Evolutionary conservation across 805 yeast genomes (phyloP), one percentile per base, ranked within the genome.

Genomic region (Candida patagonica): DNA sequence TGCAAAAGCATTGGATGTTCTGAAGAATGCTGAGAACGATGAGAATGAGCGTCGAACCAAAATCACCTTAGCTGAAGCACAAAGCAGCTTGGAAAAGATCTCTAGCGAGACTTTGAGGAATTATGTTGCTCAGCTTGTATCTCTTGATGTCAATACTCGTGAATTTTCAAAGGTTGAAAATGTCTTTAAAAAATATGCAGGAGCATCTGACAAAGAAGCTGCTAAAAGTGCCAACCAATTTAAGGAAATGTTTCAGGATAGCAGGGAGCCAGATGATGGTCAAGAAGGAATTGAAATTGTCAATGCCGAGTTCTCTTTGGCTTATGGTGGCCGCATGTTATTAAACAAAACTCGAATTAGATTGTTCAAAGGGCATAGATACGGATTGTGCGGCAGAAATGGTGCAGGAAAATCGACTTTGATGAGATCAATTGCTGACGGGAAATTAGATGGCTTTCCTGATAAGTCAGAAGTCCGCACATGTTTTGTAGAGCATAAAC

Each of bases 361-460:
- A 57, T 72, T 89, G 47, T 68, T 84, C 52, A 86, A 88, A 67
- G 97, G 97, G 54, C 96, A 85, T 66, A 76, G 98, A 65, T 89
- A 89, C 58, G 98, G 98, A 70, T 73, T 89, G 46, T 86, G 96
- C 71, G 98, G 98, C 60, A 74, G 96, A 66, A 89, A 89, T 60
- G 98, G 98, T 73, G 96, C 96, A 44, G 98, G 98, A 69, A 89
- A 89, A 65, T 87, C 96, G 10, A 89, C 98, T 12, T 71, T 89
- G 55, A 87, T 89, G 97, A 77, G 97, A 63, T 80, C 97, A 23
- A 92, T 89, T 55, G 86, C 95, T 41, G 85, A 86, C 57, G 97
- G 97, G 43, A 95, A 89, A 66, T 71, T 89, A 48, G 97, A 89
- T 66, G 97, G 97, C 3, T 89, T 92, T 78, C 98, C 98, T 32